Evolutionary conservation across 352 stramenopile genomes (phyloP).

Genomic region (Globisporangium orthogonon): DNA sequence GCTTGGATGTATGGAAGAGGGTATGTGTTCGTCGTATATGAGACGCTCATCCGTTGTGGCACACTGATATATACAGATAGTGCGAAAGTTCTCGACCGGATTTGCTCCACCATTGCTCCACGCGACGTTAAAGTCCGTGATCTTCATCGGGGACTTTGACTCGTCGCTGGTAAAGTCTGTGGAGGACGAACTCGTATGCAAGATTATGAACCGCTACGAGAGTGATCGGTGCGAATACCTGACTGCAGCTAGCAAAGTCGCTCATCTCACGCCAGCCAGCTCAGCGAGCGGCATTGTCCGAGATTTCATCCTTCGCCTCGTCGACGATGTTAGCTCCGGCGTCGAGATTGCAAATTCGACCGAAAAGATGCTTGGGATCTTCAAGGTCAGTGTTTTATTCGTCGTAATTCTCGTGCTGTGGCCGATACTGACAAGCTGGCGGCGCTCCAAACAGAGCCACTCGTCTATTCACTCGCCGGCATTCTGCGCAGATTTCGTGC

Average conservation of each 20-base stretch:
- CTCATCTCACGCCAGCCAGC: slow-evolving; percentile 3
- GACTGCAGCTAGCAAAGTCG: slow-evolving; percentile 6
- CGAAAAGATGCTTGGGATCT: slow-evolving; percentile 58
- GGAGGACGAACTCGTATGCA: slow-evolving; percentile 65
- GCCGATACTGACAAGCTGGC: background rate
- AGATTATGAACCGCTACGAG: slow-evolving; percentile 70
- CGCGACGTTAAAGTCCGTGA: slow-evolving; percentile 55
- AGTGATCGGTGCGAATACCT: slow-evolving; percentile 21
- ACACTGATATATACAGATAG: slow-evolving; percentile 21
- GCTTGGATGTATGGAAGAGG: too few relatives aligned
- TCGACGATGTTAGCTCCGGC: slow-evolving; percentile 54
- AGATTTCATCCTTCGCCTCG: slow-evolving; percentile 39
- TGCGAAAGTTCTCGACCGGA: slow-evolving; percentile 31
- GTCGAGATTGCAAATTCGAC: slow-evolving; percentile 64
- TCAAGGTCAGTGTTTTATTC: slow-evolving; percentile 40
- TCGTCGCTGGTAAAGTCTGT: slow-evolving; percentile 48
- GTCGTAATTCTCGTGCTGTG: background rate
- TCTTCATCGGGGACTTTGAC: slow-evolving; percentile 77
- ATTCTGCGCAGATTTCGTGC: slow-evolving; percentile 52
- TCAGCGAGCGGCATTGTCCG: slow-evolving; percentile 23
- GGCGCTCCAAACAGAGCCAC: slow-evolving; percentile 37
- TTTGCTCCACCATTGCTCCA: slow-evolving; percentile 56
- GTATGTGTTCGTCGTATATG: background rate
- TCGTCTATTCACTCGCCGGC: slow-evolving; percentile 57
- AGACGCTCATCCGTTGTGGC: background rate